Percentiles rank a stretch among this genome's conserved stretches.
Evolutionary conservation across 768 basidiomycete genomes (phyloP).

Genomic region (Lactarius sanguifluus): DNA sequence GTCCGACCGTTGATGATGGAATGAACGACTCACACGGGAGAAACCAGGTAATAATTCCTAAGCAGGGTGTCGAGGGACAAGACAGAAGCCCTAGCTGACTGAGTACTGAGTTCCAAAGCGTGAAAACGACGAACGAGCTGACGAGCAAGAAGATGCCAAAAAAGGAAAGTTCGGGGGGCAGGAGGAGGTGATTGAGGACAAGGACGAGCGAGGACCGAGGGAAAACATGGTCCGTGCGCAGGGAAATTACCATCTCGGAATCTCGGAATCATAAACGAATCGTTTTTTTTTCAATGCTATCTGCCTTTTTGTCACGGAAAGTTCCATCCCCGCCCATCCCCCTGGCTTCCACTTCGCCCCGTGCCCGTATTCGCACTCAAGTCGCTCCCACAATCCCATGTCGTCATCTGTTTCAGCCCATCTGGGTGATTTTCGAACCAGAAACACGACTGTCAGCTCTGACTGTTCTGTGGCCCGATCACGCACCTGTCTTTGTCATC

Average conservation of each 20-base stretch:
- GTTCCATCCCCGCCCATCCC: conserved; percentile 1
- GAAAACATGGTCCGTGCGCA: conserved; percentile 30
- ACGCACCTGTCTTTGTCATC: not conserved
- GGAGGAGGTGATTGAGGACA: conserved; percentile 25
- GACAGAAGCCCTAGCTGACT: not conserved
- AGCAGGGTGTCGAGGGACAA: not conserved
- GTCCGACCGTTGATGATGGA: not conserved
- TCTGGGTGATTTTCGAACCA: not conserved
- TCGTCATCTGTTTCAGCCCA: not conserved
- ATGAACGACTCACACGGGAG: not conserved
- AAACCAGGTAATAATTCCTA: not conserved
- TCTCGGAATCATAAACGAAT: conserved; percentile 14
- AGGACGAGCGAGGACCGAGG: conserved; percentile 5
- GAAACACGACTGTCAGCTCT: not conserved
- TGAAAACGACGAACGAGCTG: conserved; percentile 20
- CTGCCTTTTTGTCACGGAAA: not conserved
- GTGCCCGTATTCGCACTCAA: not conserved
- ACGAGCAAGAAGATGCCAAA: conserved; percentile 35
- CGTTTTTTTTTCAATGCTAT: not conserved
- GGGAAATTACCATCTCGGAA: conserved; percentile 26
- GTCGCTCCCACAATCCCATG: not conserved
- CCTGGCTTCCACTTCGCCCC: not conserved
- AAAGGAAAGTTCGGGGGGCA: conserved; percentile 35
- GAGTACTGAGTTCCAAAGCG: conserved; percentile 1
- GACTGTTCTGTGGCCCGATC: not conserved